These are phyloP conservation scores for Tylopilus felleus DNA, from an alignment of 768 basidiomycete genomes.

Conservation along the genomic window DNA sequence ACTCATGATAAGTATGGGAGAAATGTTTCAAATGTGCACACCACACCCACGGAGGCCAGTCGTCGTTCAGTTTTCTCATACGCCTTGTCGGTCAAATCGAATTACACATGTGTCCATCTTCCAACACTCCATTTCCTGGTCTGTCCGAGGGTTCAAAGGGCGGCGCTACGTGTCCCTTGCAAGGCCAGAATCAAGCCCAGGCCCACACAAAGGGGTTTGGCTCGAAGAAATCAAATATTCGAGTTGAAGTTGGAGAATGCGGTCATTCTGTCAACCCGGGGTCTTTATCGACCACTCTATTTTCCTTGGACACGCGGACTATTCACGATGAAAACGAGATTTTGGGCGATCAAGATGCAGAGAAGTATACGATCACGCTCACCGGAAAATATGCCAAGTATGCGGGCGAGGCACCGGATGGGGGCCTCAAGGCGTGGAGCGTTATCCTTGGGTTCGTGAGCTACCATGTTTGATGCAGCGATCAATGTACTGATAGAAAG, in stretches of 20 bases:
- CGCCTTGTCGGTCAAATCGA: neutral
- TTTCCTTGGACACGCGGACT: slow-evolving; percentile 8
- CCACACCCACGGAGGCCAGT: neutral
- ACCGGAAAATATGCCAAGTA: slow-evolving; percentile 18
- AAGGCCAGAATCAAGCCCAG: neutral
- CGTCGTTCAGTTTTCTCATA: neutral
- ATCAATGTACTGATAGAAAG: neutral
- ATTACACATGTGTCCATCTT: neutral
- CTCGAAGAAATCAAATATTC: neutral
- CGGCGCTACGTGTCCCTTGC: slow-evolving; percentile 2
- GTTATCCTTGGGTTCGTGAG: slow-evolving; percentile 28
- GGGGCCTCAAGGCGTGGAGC: slow-evolving; percentile 30
- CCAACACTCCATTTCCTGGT: neutral
- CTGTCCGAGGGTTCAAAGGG: too few species aligned
- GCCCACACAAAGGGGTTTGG: neutral
- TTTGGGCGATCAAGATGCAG: neutral
- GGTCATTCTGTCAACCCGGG: too few species aligned
- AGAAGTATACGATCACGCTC: neutral
- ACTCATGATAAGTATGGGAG: slow-evolving; percentile 9
- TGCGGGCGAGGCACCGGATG: slow-evolving; percentile 26
- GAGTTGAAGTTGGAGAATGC: neutral
- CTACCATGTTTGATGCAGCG: neutral
- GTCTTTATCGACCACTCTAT: neutral
- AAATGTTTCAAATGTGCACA: neutral
- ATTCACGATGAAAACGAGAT: slow-evolving; percentile 6